phyloP scores from a whole-genome alignment of 2,329 filamentous ascomycete genomes.

The Claviceps lovelessii region DNA sequence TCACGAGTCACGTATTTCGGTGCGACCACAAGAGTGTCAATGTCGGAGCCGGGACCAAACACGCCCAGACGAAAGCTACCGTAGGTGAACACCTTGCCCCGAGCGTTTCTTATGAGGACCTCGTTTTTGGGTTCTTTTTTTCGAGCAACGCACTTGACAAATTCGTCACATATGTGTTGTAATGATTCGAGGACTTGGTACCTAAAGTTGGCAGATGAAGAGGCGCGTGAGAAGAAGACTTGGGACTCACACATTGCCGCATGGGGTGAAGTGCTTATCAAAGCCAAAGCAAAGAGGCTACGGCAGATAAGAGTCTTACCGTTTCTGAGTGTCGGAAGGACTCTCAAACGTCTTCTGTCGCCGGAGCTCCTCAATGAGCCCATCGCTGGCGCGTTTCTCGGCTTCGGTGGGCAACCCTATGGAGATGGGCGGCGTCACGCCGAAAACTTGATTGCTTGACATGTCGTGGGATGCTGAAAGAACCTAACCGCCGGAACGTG shows the following conservation, averaged over 20 bases:
- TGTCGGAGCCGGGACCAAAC: slow-evolving; percentile 90
- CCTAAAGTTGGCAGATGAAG: slow-evolving; percentile 25
- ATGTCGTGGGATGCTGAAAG: slow-evolving; percentile 11
- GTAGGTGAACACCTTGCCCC: slow-evolving; percentile 89
- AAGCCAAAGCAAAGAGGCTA: background rate
- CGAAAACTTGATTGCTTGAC: slow-evolving; percentile 30
- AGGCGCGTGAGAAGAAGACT: background rate
- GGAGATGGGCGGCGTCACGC: slow-evolving; percentile 77
- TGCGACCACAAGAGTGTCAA: slow-evolving; percentile 86
- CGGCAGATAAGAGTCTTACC: slow-evolving; percentile 31
- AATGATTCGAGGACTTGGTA: slow-evolving; percentile 61
- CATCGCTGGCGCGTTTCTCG: slow-evolving; percentile 64
- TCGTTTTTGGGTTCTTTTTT: slow-evolving; percentile 59
- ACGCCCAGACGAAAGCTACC: slow-evolving; percentile 92
- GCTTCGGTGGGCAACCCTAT: slow-evolving; percentile 57
- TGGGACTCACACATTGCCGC: background rate
- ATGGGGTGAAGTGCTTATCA: background rate
- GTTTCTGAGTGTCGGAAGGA: slow-evolving; percentile 66
- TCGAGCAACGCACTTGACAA: slow-evolving; percentile 68
- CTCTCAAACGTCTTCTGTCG: slow-evolving; percentile 85
- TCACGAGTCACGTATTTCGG: slow-evolving; percentile 79
- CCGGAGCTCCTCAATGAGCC: slow-evolving; percentile 72
- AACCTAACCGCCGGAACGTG: background rate
- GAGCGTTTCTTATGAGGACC: slow-evolving; percentile 65
- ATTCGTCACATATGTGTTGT: slow-evolving; percentile 68